Evolutionary conservation across 2,329 filamentous ascomycete species (phyloP).

Genomic region (Exophiala sp.): DNA sequence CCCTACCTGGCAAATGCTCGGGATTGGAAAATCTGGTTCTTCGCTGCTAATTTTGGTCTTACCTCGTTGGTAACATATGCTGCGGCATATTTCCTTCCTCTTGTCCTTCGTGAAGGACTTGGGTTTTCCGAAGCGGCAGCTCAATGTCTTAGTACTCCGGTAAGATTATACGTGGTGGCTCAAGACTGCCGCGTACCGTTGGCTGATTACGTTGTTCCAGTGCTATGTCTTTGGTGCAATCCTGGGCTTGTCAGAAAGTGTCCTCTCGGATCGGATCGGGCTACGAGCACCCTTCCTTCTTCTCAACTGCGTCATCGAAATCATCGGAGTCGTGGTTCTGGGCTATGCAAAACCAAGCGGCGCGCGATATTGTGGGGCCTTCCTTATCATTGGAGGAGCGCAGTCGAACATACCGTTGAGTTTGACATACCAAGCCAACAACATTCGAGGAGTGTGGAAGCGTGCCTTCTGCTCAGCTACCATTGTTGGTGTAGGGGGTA

Average conservation of each 20-base stretch:
- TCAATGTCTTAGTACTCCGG: constrained; percentile 70
- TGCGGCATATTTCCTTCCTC: constrained; percentile 73
- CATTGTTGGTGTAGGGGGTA: constrained; percentile 44
- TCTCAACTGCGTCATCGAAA: constrained; percentile 59
- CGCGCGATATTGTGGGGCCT: constrained; percentile 69
- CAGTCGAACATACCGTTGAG: constrained; percentile 72
- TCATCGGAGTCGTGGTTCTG: constrained; percentile 69
- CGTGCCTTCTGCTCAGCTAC: constrained; percentile 53
- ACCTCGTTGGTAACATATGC: constrained; percentile 72
- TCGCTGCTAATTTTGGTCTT: constrained; percentile 46
- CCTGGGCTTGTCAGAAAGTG: constrained; percentile 69
- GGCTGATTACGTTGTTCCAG: neutral
- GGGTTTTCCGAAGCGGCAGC: constrained; percentile 61
- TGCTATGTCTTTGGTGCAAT: constrained; percentile 60
- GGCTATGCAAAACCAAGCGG: constrained; percentile 57
- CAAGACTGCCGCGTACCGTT: neutral
- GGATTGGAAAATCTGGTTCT: constrained; percentile 56
- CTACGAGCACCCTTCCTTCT: constrained; percentile 70
- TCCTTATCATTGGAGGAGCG: constrained; percentile 68
- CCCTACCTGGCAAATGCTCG: constrained; percentile 47
- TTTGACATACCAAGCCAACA: constrained; percentile 81
- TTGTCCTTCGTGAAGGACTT: constrained; percentile 65
- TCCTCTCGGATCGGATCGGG: constrained; percentile 63
- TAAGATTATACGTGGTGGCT: constrained; percentile 30
- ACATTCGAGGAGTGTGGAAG: constrained; percentile 85